These are phyloP conservation scores for Tricholoma matsutake DNA, from an alignment of 768 basidiomycete species.

Conservation along the genomic window DNA sequence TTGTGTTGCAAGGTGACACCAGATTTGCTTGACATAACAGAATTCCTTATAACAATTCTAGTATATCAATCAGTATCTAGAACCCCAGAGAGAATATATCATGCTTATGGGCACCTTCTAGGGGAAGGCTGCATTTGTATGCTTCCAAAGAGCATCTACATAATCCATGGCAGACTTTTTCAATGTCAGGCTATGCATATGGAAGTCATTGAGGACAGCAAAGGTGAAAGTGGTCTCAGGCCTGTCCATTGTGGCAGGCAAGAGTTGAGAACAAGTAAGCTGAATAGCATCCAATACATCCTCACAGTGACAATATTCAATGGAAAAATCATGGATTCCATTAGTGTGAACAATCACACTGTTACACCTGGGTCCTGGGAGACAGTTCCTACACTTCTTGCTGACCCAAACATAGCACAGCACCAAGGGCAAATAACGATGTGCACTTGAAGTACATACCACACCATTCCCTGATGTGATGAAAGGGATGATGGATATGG, in stretches of 20 bases:
- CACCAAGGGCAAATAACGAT: neutral
- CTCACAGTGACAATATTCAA: neutral
- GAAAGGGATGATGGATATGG: neutral
- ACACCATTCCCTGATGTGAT: neutral
- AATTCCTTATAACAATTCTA: constrained; percentile 24
- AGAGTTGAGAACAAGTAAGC: neutral
- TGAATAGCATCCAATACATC: neutral
- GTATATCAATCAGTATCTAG: neutral
- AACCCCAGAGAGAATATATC: neutral
- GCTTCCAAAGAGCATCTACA: no score
- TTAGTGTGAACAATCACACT: neutral
- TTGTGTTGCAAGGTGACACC: constrained; percentile 14
- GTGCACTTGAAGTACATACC: neutral
- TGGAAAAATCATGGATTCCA: neutral
- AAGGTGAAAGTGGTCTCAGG: constrained; percentile 19
- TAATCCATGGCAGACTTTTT: constrained; percentile 33
- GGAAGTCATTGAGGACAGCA: constrained; percentile 23
- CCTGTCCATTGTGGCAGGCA: constrained; percentile 13
- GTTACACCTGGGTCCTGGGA: neutral
- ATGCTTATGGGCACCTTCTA: constrained; percentile 21
- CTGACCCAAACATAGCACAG: neutral
- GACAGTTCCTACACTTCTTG: neutral
- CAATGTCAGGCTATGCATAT: constrained; percentile 26
- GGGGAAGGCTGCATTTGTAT: constrained; percentile 19
- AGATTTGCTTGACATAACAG: constrained; percentile 18